Base-by-base conservation (phyloP, 1,284 basidiomycete species). In the Ganoderma lingzhi region DNA sequence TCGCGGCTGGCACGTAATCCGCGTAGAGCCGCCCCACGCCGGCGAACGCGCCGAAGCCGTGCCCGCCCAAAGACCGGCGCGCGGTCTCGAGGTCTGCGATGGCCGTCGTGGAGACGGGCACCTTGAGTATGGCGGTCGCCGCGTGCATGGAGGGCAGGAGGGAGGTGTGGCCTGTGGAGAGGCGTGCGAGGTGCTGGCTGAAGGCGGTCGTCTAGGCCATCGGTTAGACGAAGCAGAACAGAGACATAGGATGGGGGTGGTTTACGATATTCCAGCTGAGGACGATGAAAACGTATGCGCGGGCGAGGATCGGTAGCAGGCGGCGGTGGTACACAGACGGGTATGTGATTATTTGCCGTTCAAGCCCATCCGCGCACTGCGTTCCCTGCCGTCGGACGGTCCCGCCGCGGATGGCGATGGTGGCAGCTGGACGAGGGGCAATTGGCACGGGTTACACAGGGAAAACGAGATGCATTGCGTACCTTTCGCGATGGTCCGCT, bases 1-100 rank as follows among this genome's bases (percentile, higher is more conserved):
- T 93, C 68, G 86, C 85, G 76, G 84, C 84, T 9, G 93, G 92
- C 5, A 93, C 79, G 72, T 88, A 88, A 73, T 90, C 86, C 1
- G 88, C 90, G 72, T 92, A 93, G 6, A 91, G 71, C 39, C 83
- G 80, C 2, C 91, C 92, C 2, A 94, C 80, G 4, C 92, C 93
- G 1, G 90, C 83, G 72, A 90, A 93, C 0, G 84, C 86, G 72
- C 90, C 91, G 79, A 88, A 94, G 0, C 93, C 93, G 78, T 95
- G 93, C 3, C 93, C 93, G 64, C 93, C 93, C 84, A 93, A 87
- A 0, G 91, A 87, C 12, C 92, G 85, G 14, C 93, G 86, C 9
- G 90, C 88, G 6, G 83, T 86, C 78, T 95, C 93, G 23, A 93
- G 78, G 70, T 91, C 91, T 39, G 86, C 85, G 6, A 90, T 84